These are phyloP conservation scores for Talaromyces pinophilus DNA, from an alignment of 2,329 filamentous ascomycete genomes.

Conservation along the genomic window DNA sequence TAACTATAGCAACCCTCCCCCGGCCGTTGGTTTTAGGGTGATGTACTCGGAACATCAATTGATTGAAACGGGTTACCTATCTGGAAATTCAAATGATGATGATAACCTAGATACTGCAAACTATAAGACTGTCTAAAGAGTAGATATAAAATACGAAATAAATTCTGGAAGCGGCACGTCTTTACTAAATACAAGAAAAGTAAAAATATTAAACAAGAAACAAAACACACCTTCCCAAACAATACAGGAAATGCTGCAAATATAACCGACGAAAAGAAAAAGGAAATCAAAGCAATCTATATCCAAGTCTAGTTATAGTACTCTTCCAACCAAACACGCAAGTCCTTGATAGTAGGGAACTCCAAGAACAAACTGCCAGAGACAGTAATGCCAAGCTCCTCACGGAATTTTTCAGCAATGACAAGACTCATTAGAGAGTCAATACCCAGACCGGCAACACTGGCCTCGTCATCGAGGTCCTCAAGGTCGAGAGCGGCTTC, in stretches of 20 bases:
- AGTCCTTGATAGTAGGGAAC: slow-evolving; percentile 1
- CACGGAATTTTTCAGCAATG: slow-evolving; percentile 30
- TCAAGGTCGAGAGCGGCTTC: slow-evolving; percentile 1
- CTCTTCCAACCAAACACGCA: slow-evolving; percentile 5
- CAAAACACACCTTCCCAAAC: background rate
- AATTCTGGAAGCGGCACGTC: background rate
- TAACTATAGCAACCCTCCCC: no score
- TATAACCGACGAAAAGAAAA: no score
- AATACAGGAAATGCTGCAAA: background rate
- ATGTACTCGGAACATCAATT: no score
- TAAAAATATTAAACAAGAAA: background rate
- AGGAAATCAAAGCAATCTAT: background rate
- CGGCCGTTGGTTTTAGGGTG: no score
- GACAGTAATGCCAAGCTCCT: slow-evolving; percentile 32
- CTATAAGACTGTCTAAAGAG: background rate
- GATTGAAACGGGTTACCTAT: no score
- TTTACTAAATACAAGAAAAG: background rate
- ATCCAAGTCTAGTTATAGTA: slow-evolving; percentile 45
- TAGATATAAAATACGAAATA: background rate
- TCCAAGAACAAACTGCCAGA: slow-evolving; percentile 7
- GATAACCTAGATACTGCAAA: background rate
- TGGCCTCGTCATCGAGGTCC: slow-evolving; percentile 11
- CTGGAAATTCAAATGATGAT: background rate
- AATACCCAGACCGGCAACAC: slow-evolving; percentile 32
- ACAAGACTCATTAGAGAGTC: slow-evolving; percentile 38